These are phyloP conservation scores for Pelargonium citronellum DNA, from an alignment of 441 rosid species.

Conservation along the genomic window DNA sequence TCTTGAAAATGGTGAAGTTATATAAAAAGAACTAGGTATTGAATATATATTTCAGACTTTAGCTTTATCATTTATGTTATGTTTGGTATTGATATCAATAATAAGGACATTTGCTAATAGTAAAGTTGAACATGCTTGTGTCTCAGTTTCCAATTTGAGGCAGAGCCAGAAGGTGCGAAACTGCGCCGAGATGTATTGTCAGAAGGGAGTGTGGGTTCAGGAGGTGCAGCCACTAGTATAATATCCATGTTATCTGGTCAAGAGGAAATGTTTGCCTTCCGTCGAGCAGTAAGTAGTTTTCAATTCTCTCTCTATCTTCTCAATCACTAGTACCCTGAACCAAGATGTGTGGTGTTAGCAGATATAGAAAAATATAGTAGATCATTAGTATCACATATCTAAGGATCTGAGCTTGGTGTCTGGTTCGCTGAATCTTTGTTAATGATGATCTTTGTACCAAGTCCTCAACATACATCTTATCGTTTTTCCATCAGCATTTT, in stretches of 20 bases:
- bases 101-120: background rate
- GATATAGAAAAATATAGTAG: background rate
- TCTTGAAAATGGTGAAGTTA: no score
- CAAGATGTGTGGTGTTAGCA: background rate
- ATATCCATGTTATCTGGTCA: conserved; percentile 70
- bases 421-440: background rate
- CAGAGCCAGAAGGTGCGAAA: conserved; percentile 70
- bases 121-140: background rate
- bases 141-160: conserved; percentile 84
- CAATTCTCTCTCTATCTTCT: background rate
- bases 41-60: background rate
- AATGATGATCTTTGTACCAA: background rate
- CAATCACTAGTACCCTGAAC: background rate
- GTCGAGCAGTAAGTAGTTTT: conserved; percentile 62
- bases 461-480: background rate
- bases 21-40: background rate
- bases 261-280: conserved; percentile 94
- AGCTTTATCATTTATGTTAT: background rate
- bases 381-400: background rate
- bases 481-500: no score
- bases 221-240: conserved; percentile 59
- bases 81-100: background rate
- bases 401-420: background rate
- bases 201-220: conserved; percentile 63
- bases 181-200: conserved; percentile 71